A percentile compares a stretch with the other conserved stretches of the same genome.
Evolutionary conservation across 140 eudicot species (phyloP).

Genomic region (Erigeron philadelphicus): DNA sequence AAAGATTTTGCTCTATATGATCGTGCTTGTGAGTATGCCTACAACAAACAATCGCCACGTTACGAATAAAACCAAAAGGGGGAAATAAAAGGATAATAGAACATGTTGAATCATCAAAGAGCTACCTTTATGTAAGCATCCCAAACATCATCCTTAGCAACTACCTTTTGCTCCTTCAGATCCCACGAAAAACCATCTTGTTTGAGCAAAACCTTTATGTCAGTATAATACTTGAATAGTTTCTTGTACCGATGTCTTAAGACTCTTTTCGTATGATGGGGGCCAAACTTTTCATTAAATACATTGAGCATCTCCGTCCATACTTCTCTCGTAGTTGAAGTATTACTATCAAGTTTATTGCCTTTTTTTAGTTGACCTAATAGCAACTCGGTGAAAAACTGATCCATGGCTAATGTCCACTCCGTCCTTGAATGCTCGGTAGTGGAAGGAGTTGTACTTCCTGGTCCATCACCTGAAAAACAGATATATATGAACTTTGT

Average conservation of each 20-base stretch:
- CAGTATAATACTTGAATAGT: slow-evolving; percentile 43
- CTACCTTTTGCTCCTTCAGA: slow-evolving; percentile 37
- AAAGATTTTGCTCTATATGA: slow-evolving; percentile 39
- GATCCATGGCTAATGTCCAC: slow-evolving; percentile 56
- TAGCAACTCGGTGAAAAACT: slow-evolving; percentile 37
- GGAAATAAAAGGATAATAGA: background rate
- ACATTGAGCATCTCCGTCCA: slow-evolving; percentile 52
- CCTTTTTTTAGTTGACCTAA: slow-evolving; percentile 46
- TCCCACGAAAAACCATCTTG: slow-evolving; percentile 56
- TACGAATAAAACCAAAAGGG: slow-evolving; percentile 3
- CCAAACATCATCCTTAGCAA: slow-evolving; percentile 56
- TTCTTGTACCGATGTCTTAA: slow-evolving; percentile 61
- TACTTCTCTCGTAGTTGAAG: slow-evolving; percentile 41
- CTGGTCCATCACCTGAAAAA: slow-evolving; percentile 40
- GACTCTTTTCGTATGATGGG: slow-evolving; percentile 45
- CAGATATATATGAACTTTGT: background rate
- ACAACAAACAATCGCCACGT: slow-evolving; percentile 16
- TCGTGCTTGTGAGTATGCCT: slow-evolving; percentile 48
- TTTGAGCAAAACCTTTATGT: slow-evolving; percentile 34
- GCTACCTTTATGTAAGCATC: slow-evolving; percentile 51
- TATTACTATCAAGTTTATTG: slow-evolving; percentile 40
- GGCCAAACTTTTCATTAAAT: slow-evolving; percentile 42
- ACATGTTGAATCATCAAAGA: slow-evolving; percentile 5
- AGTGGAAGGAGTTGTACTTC: slow-evolving; percentile 31
- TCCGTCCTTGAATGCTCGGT: slow-evolving; percentile 47